Base-by-base conservation (phyloP, 441 rosid species). In the Eruca vesicaria region DNA sequence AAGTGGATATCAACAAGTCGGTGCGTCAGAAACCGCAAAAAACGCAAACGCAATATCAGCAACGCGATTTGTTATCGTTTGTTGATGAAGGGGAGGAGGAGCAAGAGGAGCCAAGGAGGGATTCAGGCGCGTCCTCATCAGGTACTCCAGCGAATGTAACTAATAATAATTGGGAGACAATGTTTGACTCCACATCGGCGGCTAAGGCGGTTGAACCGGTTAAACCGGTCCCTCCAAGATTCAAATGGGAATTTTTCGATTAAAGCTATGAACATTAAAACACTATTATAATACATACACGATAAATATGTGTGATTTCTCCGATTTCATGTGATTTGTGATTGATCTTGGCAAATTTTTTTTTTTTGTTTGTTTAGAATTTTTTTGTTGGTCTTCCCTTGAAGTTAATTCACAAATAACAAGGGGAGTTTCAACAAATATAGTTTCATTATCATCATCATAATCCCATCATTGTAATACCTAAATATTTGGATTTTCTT, bases 201-300 rank as follows among this genome's bases (percentile, higher is more conserved):
- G 63, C 82, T 20, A 55, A 83, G 20, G 81, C 88, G 15, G 87
- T 85, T 8, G 65, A 87, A 18, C 55, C 76, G 35, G 72, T 33
- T 78, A 84, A 78, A 76, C 78, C 83, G 53, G 85, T 74, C 29
- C 89, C 86, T 69, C 96, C 96, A 12, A 87, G 89, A 82, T 94
- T 87, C 81, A 86, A 88, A 50, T 92, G 99, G 99, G 99, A 94
- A 70, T 86, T 94, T 79, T 92, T 88, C 70, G 89, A 89, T 69
- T 90, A 79, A n/a, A 48, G 33, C 67, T 62, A 23, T 12, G 21
- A 62, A 23, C 3, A 23, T 12, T n/a, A n/a, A n/a, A n/a, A 62
- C 50, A 70, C 26, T 66, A 20, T 56, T 66, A 20, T 56, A 77
- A 48, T 71, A 58, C 66, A 26, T 73, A 65, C 63, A 70, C 52